These are phyloP conservation scores for Hortiboletus flavorubellus DNA, from an alignment of 768 basidiomycete genomes.

Conservation along the genomic window DNA sequence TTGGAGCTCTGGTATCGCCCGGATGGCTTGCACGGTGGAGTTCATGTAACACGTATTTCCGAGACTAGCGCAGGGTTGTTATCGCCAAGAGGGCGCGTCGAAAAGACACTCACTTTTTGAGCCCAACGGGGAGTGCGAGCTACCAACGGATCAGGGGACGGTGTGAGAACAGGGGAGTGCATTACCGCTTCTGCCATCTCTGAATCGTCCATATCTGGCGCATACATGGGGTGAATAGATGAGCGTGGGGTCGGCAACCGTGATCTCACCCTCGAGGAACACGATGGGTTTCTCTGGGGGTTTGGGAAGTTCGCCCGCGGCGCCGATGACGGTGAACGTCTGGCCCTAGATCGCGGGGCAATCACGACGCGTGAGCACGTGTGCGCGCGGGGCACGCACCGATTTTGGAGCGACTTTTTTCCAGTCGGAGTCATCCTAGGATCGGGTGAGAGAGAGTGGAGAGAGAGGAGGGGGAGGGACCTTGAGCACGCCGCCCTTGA, in stretches of 20 bases:
- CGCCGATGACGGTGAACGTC: slow-evolving; percentile 90
- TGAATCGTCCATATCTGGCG: slow-evolving; percentile 77
- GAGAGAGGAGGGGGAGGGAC: slow-evolving; percentile 34
- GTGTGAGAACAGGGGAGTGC: not conserved
- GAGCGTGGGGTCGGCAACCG: not conserved
- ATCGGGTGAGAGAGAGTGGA: not conserved
- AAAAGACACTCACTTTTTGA: slow-evolving; percentile 56
- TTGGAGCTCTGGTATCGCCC: slow-evolving; percentile 87
- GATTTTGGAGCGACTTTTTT: slow-evolving; percentile 79
- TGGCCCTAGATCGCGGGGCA: slow-evolving; percentile 56
- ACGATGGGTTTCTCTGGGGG: slow-evolving; percentile 75
- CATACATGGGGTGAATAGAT: slow-evolving; percentile 17
- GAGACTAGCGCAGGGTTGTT: slow-evolving; percentile 38
- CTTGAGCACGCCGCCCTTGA: slow-evolving; percentile 90
- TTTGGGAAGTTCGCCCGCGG: slow-evolving; percentile 88
- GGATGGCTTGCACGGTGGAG: slow-evolving; percentile 89
- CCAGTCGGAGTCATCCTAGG: slow-evolving; percentile 84
- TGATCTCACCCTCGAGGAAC: slow-evolving; percentile 75
- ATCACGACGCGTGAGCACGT: slow-evolving; percentile 2
- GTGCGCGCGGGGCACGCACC: slow-evolving; percentile 39
- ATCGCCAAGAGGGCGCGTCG: not conserved
- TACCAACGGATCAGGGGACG: slow-evolving; percentile 26
- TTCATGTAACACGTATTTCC: slow-evolving; percentile 99
- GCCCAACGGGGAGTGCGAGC: slow-evolving; percentile 78
- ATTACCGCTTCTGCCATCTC: slow-evolving; percentile 78